These are phyloP conservation scores for Niveomyces coronatus DNA, from an alignment of 2,329 filamentous ascomycete genomes.

Conservation along the genomic window DNA sequence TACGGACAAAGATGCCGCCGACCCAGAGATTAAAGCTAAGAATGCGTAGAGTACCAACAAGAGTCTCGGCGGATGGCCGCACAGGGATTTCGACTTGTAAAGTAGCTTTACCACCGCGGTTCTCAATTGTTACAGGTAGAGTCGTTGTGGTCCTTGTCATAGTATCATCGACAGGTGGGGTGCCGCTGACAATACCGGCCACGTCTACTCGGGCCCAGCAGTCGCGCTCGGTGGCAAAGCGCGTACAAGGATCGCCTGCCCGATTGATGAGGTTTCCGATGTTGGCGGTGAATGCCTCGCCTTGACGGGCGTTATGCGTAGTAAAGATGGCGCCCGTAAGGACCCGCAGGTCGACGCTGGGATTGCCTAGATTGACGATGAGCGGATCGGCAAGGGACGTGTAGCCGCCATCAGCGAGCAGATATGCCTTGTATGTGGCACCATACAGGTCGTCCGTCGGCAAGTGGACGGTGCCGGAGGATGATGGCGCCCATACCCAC, in stretches of 20 bases:
- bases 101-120: slow-evolving; percentile 14
- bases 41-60: slow-evolving; percentile 25
- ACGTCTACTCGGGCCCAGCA: slow-evolving; percentile 24
- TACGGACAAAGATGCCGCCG: slow-evolving; percentile 25
- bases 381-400: slow-evolving; percentile 1
- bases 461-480: slow-evolving; percentile 12
- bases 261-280: slow-evolving; percentile 24
- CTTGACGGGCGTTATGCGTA: slow-evolving; percentile 26
- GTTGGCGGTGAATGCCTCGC: slow-evolving; percentile 22
- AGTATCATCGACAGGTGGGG: slow-evolving; percentile 16
- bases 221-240: slow-evolving; percentile 18
- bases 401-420: slow-evolving; percentile 3
- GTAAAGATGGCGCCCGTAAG: slow-evolving; percentile 24
- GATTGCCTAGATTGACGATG: neutral
- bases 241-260: slow-evolving; percentile 15
- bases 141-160: too few relatives aligned
- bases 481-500: slow-evolving; percentile 16
- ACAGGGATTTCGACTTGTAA: slow-evolving; percentile 25
- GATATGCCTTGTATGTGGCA: slow-evolving; percentile 7
- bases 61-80: slow-evolving; percentile 13
- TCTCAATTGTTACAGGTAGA: slow-evolving; percentile 19
- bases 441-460: neutral
- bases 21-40: slow-evolving; percentile 31
- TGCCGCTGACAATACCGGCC: slow-evolving; percentile 26
- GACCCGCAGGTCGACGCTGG: slow-evolving; percentile 7